These are phyloP conservation scores for Sarocladium strictum DNA, from an alignment of 2,329 filamentous ascomycete species.

Conservation along the genomic window DNA sequence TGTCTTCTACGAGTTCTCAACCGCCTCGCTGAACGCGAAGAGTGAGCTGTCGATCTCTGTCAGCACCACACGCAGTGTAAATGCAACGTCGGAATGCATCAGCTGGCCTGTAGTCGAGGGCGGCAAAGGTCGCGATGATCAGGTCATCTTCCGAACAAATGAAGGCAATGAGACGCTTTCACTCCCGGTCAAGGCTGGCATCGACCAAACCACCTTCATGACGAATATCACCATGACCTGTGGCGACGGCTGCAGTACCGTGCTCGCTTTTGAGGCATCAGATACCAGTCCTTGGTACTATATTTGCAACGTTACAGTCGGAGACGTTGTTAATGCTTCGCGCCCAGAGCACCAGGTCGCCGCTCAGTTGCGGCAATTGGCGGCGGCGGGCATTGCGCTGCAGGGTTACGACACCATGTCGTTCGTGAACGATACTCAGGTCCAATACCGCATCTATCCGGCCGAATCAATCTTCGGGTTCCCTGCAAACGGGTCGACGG, in stretches of 20 bases:
- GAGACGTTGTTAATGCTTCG: constrained; percentile 25
- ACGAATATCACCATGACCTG: constrained; percentile 14
- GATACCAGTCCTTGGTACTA: constrained; percentile 33
- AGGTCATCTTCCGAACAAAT: not conserved
- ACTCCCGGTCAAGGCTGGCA: constrained; percentile 22
- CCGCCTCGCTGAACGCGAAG: constrained; percentile 9
- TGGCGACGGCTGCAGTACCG: constrained; percentile 17
- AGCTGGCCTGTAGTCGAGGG: constrained; percentile 24
- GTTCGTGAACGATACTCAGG: not conserved
- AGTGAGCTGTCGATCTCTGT: constrained; percentile 16
- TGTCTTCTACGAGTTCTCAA: constrained; percentile 29
- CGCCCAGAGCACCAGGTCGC: constrained; percentile 24
- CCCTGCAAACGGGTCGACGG: not conserved
- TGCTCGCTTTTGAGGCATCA: constrained; percentile 33
- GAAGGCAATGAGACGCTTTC: constrained; percentile 10
- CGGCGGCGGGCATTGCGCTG: not conserved
- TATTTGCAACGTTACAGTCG: constrained; percentile 31
- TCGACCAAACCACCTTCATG: constrained; percentile 31
- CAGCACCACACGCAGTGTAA: constrained; percentile 28
- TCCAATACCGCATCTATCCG: not conserved
- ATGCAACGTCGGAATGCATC: constrained; percentile 22
- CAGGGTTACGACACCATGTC: not conserved
- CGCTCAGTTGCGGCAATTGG: not conserved
- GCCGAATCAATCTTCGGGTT: not conserved
- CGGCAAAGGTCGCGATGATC: constrained; percentile 23